Evolutionary conservation across 2,329 filamentous ascomycete species (phyloP).

Genomic region (Claviceps pazoutovae): DNA sequence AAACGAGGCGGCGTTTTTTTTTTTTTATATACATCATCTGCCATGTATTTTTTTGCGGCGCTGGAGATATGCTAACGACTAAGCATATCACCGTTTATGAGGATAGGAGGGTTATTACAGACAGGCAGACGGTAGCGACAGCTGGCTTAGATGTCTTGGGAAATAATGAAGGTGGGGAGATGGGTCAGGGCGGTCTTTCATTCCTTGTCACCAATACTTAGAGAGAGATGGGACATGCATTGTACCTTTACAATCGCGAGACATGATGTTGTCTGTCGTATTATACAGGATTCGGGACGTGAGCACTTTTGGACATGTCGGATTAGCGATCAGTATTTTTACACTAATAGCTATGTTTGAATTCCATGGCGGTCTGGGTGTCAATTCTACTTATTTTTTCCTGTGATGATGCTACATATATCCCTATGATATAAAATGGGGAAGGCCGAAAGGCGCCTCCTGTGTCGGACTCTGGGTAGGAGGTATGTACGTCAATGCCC

Average conservation of each 20-base stretch:
- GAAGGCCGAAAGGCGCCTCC: too few relatives aligned
- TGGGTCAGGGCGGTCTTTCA: not conserved
- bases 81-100: constrained; percentile 3
- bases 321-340: constrained; percentile 8
- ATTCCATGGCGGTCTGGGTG: not conserved
- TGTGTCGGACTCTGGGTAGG: too few relatives aligned
- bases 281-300: constrained; percentile 2
- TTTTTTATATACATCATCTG: not conserved
- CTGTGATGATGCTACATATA: not conserved
- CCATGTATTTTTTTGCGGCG: constrained; percentile 5
- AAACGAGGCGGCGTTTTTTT: constrained; percentile 6
- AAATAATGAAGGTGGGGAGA: constrained; percentile 3
- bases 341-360: constrained; percentile 4
- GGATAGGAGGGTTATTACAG: constrained; percentile 6
- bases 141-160: not conserved
- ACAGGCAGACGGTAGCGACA: not conserved
- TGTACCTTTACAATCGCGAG: constrained; percentile 8
- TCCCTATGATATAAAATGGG: too few relatives aligned
- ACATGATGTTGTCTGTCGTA: constrained; percentile 5
- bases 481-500: too few relatives aligned
- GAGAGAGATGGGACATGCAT: constrained; percentile 8
- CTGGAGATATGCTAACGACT: constrained; percentile 2
- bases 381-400: not conserved
- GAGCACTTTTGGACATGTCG: constrained; percentile 7
- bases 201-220: constrained; percentile 6